Base-by-base conservation (phyloP, 345 rosid species). In the Carallia brachiata region DNA sequence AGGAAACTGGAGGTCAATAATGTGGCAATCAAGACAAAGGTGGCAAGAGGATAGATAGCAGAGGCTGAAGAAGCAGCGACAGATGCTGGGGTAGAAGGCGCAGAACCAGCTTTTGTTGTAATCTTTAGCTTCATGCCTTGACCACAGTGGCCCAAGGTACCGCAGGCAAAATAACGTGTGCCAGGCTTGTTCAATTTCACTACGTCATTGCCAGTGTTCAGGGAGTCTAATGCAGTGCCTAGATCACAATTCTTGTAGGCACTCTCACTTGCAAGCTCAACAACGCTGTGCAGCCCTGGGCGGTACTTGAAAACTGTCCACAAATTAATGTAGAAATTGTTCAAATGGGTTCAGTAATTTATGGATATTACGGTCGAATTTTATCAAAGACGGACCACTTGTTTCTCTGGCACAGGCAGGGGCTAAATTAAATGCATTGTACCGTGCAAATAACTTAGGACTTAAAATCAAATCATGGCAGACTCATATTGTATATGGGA, bases 61-160 rank as follows among this genome's bases (percentile, higher is more conserved):
- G 72, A 71, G 54, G 84, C 72, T 3, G 66, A 64, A 2, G 85
- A 67, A 47, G 65, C 19, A 28, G 81, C 37, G 6, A 76, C n/a
- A 57, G 78, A 65, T 12, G 71, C 78, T 0, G 91, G 86, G 0
- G 87, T 71, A 4, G 95, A 82, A 1, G 89, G 57, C 4, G 87
- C 85, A 40, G 73, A 80, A 39, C 84, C 90, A 13, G 89, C 67
- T 18, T 77, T 81, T 12, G 84, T 80, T 15, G 88, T 85, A 75
- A 93, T 80, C 82, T 91, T 89, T 36, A 94, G 71, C 78, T 90
- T 94, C 97, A 91, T 94, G 70, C 97, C 97, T 70, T 87, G 90
- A 55, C 68, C 83, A 9, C 98, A 94, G 74, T 94, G 98, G 37
- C 97, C 97, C 7, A 63, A 62, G 1, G 98, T 90, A 36, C 98